Base-by-base conservation (phyloP, 2,329 filamentous ascomycete genomes). In the Microascus cirrosus region DNA sequence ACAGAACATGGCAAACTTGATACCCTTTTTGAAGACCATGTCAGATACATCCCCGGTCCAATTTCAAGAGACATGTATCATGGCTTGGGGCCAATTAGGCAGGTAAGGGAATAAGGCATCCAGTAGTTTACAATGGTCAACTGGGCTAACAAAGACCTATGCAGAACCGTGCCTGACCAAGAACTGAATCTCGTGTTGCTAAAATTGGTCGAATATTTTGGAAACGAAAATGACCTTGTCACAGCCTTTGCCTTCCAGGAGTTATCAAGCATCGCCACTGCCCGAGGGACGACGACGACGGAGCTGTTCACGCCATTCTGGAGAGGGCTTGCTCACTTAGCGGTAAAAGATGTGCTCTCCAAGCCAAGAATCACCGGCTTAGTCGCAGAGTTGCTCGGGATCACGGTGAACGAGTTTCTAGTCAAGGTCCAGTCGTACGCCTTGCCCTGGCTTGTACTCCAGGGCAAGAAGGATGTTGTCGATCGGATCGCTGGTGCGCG, bases 161-260 rank as follows among this genome's bases (percentile, higher is more conserved):
- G 1, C 57, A 86, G 84, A 59, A 79, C 86, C 11, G 86, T 89
- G 52, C 81, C 83, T 18, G 89, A 94, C 61, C 84, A 93, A 61
- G 90, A 96, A 67, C 81, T 96, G 58, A 94, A 94, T 64, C 81
- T 96, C 56, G 87, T 94, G 24, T 75, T 99, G 34, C 79, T 95
- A 58, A 85, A 89, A 62, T 79, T 97, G 7, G 78, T 96, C 10
- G 89, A 95, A 59, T 96, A 94, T 67, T 77, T 97, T 10, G 93
- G 93, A 8, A 87, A 94, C 71, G 77, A 82, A 50, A 96, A 95
- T 68, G 81, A 83, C 45, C 81, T 96, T 35, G 77, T 95, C 10
- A 90, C 86, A 57, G 87, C 86, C 4, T 82, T 91, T 62, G 90
- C 93, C 3, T 94, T 91, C 68, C 87, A 88, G 62, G 92, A 96